These are phyloP conservation scores for Paralagenidium karlingii DNA, from an alignment of 352 stramenopile species.

Conservation along the genomic window DNA sequence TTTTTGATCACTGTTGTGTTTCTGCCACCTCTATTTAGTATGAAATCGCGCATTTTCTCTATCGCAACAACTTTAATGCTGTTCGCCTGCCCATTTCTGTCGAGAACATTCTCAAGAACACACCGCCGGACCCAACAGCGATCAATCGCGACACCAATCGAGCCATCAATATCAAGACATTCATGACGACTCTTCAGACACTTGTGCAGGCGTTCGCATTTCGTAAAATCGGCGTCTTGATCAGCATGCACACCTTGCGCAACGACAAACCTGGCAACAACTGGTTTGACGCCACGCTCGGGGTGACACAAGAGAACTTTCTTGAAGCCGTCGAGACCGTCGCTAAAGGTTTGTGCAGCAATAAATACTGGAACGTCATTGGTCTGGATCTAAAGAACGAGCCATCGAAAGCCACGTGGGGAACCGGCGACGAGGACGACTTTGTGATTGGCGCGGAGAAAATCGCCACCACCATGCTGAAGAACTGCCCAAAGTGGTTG, in stretches of 20 bases:
- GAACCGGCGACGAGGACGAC: conserved; percentile 43
- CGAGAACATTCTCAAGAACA: conserved; percentile 61
- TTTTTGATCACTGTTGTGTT: no score
- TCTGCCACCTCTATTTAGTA: conserved; percentile 17
- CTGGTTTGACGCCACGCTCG: conserved; percentile 43
- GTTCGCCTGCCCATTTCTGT: conserved; percentile 54
- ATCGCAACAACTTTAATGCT: conserved; percentile 77
- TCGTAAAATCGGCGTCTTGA: conserved; percentile 56
- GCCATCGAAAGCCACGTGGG: conserved; percentile 49
- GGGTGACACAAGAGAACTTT: conserved; percentile 42
- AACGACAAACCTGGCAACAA: conserved; percentile 37
- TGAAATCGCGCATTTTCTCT: conserved; percentile 59
- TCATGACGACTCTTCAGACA: conserved; percentile 57
- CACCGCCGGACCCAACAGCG: conserved; percentile 29
- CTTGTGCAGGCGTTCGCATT: conserved; percentile 54
- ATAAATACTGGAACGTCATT: conserved; percentile 73
- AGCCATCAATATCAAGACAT: conserved; percentile 53
- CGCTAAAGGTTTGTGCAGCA: conserved; percentile 38
- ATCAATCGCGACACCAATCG: conserved; percentile 62
- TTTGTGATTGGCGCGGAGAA: conserved; percentile 52
- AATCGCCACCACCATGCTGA: conserved; percentile 67
- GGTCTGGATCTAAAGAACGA: conserved; percentile 78
- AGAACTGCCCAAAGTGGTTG: conserved; percentile 58
- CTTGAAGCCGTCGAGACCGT: conserved; percentile 38
- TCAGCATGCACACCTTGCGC: conserved; percentile 60